Conservation (phyloP, 306 rosid species). For the Quercus rubra region DNA sequence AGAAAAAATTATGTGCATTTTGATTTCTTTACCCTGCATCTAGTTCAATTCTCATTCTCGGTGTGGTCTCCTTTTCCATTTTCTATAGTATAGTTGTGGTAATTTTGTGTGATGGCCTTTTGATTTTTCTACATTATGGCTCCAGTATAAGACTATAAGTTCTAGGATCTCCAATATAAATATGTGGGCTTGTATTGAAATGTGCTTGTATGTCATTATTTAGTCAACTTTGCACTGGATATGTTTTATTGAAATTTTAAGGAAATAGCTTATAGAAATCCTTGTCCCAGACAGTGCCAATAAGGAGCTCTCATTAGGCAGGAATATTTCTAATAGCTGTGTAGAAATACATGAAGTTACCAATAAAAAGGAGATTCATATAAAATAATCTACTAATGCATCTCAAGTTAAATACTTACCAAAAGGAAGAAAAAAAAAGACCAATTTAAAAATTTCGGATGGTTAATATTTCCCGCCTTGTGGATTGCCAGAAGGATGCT, state of each 20-base stretch:
- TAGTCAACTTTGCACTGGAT: neutral
- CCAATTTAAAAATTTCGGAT: neutral
- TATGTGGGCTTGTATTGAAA: neutral
- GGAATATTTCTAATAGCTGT: neutral
- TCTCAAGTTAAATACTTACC: neutral
- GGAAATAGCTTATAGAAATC: neutral
- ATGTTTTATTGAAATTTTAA: neutral
- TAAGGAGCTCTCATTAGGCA: neutral
- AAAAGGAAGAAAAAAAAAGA: no score
- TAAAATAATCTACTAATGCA: neutral
- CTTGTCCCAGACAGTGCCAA: neutral
- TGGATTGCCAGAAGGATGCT: neutral
- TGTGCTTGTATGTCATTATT: neutral
- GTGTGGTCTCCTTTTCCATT: neutral
- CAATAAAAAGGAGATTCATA: neutral
- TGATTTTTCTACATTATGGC: neutral
- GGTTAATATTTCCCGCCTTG: neutral
- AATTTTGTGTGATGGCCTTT: neutral
- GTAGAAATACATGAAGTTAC: neutral
- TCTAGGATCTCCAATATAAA: neutral
- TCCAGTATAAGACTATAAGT: neutral
- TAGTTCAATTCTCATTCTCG: neutral
- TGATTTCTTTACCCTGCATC: neutral
- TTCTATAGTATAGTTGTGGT: no score
- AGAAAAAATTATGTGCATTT: neutral